phyloP scores from a whole-genome alignment of 2,329 filamentous ascomycete genomes.

The Zarea fungicola region DNA sequence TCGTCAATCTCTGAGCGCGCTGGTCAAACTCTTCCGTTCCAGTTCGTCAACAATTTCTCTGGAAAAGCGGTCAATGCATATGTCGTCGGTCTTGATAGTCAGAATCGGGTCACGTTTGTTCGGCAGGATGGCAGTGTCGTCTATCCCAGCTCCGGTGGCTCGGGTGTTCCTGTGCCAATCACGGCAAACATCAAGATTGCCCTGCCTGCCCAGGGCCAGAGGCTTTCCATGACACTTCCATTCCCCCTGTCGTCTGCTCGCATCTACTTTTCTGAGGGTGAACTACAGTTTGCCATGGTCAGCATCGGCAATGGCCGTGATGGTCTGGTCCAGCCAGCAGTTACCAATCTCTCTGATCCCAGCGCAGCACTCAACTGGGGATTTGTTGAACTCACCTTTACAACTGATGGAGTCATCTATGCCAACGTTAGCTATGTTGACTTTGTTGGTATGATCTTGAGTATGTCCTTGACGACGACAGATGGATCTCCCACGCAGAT shows the following conservation, averaged over 20 bases:
- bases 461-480: conserved; percentile 38
- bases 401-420: conserved; percentile 31
- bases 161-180: conserved; percentile 31
- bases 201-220: conserved; percentile 32
- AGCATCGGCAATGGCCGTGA: conserved; percentile 20
- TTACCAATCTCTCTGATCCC: conserved; percentile 38
- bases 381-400: conserved; percentile 45
- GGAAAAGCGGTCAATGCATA: conserved; percentile 38
- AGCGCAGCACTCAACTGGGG: conserved; percentile 42
- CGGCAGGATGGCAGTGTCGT: conserved; percentile 33
- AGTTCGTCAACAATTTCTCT: conserved; percentile 40
- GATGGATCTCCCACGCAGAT: conserved; percentile 30
- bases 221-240: conserved; percentile 34
- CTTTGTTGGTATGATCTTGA: conserved; percentile 46
- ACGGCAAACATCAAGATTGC: conserved; percentile 37
- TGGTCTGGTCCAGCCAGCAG: conserved; percentile 44
- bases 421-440: conserved; percentile 49
- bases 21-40: conserved; percentile 21
- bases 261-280: conserved; percentile 40
- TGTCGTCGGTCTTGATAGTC: conserved; percentile 38
- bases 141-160: conserved; percentile 36
- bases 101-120: conserved; percentile 38
- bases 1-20: conserved; percentile 8
- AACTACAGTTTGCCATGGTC: conserved; percentile 39
- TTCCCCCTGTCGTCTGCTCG: conserved; percentile 36